Evolutionary conservation across 805 yeast genomes (phyloP), one percentile per base, ranked within the genome.

Genomic region (Sungouiella thailandica): DNA sequence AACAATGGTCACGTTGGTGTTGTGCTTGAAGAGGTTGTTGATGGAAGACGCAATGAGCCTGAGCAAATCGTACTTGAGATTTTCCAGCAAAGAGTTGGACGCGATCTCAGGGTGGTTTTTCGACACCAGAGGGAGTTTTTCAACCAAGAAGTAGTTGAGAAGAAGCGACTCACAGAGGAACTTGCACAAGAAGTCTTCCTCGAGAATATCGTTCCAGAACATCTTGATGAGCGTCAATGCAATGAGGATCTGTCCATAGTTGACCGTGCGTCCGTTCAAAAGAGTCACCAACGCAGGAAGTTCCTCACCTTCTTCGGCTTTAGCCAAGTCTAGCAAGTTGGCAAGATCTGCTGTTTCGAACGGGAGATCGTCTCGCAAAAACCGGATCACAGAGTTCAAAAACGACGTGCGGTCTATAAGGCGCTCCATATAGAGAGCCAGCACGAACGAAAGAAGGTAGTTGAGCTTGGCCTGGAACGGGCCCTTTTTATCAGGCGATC

Each of bases 191-290:
- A 71, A 72, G 28, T 80, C 85, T 4, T 61, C 51, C 25, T 66
- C 62, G 3, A 78, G 56, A 2, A 86, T 58, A 32, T 80, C 83
- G 34, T 64, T 63, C 96, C 96, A 88, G 47, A 84, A 83, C 16
- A 80, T 62, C 39, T 76, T 71, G 5, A 83, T 53, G 3, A 84
- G 60, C 3, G 83, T 68, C 12, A 66, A 39, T 3, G 59, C 53
- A 10, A 58, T 47, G 22, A 67, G 48, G 25, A 61, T 46, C 36
- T 53, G 66, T 10, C 70, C 70, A 29, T 48, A 56, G 40, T 62
- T 58, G 7, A 64, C 25, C 4, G 55, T 37, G n/a, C 26, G 23
- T 13, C 24, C 22, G 15, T 17, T 26, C 4, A 42, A 16, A 2
- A 39, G 33, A 7, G 22, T 18, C 1, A 17, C 27, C 3, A 37